Evolutionary conservation across 2,329 filamentous ascomycete species (phyloP).

Genomic region (Paracoccidioides brasiliensis): DNA sequence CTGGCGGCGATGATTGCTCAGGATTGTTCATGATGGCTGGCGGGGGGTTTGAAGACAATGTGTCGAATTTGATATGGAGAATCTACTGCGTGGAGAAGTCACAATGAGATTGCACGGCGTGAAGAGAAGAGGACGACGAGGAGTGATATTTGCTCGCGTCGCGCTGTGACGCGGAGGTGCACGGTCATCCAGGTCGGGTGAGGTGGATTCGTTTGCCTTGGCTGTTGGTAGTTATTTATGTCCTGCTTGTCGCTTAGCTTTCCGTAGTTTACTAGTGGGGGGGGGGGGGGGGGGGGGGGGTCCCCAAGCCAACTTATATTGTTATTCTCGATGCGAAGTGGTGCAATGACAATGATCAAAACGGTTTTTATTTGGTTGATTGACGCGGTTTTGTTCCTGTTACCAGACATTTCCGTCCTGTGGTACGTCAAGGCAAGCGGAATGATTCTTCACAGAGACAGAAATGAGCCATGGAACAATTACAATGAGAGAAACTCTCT

Average conservation of each 20-base stretch:
- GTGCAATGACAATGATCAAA: no score
- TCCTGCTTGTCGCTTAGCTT: no score
- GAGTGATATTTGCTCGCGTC: conserved; percentile 3
- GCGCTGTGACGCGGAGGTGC: conserved; percentile 2
- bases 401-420: no score
- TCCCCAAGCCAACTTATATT: no score
- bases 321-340: no score
- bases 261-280: no score
- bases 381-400: no score
- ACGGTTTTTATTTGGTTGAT: no score
- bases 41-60: background rate
- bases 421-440: no score
- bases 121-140: background rate
- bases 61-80: background rate
- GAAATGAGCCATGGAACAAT: background rate
- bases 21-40: background rate
- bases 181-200: background rate
- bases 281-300: no score
- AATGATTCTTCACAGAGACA: background rate
- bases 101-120: background rate
- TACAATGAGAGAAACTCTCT: no score
- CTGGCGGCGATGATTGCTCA: background rate
- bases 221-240: background rate
- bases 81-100: background rate
- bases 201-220: background rate